phyloP scores from a whole-genome alignment of 495 filamentous ascomycete genomes.

The Neurospora sp. region DNA sequence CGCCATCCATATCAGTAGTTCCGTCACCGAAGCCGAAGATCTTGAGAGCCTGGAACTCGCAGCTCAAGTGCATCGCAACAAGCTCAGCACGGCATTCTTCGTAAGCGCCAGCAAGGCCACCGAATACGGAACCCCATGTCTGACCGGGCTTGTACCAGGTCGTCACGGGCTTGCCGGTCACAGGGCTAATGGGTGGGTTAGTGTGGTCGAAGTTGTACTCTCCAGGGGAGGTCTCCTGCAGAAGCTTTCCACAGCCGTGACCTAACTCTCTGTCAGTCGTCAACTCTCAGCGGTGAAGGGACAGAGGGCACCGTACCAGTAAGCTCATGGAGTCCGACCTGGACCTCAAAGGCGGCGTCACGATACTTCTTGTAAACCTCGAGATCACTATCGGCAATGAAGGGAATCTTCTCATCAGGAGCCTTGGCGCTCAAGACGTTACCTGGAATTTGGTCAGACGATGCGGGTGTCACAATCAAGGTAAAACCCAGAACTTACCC shows the following conservation, averaged over 20 bases:
- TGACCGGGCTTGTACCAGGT: slow-evolving; percentile 91
- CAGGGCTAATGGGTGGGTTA: slow-evolving; percentile 70
- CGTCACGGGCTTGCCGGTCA: slow-evolving; percentile 63
- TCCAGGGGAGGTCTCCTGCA: slow-evolving; percentile 77
- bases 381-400: slow-evolving; percentile 65
- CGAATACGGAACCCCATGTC: slow-evolving; percentile 90
- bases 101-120: slow-evolving; percentile 72
- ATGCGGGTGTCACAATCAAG: neutral
- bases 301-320: slow-evolving; percentile 42
- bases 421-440: slow-evolving; percentile 87
- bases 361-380: slow-evolving; percentile 69
- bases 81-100: slow-evolving; percentile 69
- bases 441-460: slow-evolving; percentile 46
- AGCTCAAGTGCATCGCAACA: slow-evolving; percentile 85
- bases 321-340: slow-evolving; percentile 91
- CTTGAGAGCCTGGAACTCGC: slow-evolving; percentile 77
- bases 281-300: neutral
- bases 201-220: slow-evolving; percentile 76
- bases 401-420: slow-evolving; percentile 81
- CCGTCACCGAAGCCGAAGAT: slow-evolving; percentile 89
- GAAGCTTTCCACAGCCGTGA: slow-evolving; percentile 88
- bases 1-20: slow-evolving; percentile 53
- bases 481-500: slow-evolving; percentile 5
- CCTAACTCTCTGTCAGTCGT: slow-evolving; percentile 4
- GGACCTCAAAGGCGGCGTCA: slow-evolving; percentile 84